Evolutionary conservation across 1,284 basidiomycete genomes (phyloP).

Genomic region (Gomphus sp.): DNA sequence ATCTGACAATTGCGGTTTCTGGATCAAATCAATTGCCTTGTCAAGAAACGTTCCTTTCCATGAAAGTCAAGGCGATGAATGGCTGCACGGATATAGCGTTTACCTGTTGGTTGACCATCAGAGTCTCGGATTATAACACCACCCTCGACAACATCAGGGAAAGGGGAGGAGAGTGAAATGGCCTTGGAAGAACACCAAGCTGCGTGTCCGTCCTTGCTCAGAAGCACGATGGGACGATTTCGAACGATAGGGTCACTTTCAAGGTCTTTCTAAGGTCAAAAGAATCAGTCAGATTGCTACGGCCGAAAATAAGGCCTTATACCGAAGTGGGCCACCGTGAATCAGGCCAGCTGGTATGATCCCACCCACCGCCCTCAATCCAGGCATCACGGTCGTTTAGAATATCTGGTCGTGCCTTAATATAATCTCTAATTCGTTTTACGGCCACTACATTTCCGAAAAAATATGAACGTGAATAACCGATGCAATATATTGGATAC

Average conservation of each 20-base stretch:
- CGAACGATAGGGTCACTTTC: slow-evolving; percentile 9
- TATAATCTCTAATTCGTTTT: slow-evolving; percentile 51
- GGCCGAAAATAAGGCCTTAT: not conserved
- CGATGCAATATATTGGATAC: not conserved
- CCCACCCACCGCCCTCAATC: slow-evolving; percentile 89
- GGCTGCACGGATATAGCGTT: slow-evolving; percentile 9
- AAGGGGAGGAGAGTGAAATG: not conserved
- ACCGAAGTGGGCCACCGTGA: slow-evolving; percentile 74
- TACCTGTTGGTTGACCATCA: slow-evolving; percentile 60
- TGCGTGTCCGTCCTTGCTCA: slow-evolving; percentile 11
- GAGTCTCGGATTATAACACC: slow-evolving; percentile 8
- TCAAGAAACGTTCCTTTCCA: slow-evolving; percentile 54
- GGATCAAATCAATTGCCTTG: slow-evolving; percentile 62
- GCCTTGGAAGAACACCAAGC: slow-evolving; percentile 8
- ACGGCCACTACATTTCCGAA: slow-evolving; percentile 44
- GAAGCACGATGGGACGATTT: slow-evolving; percentile 8
- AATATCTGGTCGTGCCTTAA: slow-evolving; percentile 48
- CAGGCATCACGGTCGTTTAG: slow-evolving; percentile 46
- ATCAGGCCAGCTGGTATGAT: slow-evolving; percentile 73
- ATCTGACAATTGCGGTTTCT: slow-evolving; percentile 54
- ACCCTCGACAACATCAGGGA: slow-evolving; percentile 6
- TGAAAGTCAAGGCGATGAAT: slow-evolving; percentile 5
- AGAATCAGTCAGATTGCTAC: not conserved
- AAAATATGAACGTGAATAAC: not conserved
- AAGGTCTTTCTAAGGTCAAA: slow-evolving; percentile 5